Evolutionary conservation across 1,284 basidiomycete species (phyloP), one percentile per base, ranked within the genome.

Genomic region (Malassezia sympodialis): DNA sequence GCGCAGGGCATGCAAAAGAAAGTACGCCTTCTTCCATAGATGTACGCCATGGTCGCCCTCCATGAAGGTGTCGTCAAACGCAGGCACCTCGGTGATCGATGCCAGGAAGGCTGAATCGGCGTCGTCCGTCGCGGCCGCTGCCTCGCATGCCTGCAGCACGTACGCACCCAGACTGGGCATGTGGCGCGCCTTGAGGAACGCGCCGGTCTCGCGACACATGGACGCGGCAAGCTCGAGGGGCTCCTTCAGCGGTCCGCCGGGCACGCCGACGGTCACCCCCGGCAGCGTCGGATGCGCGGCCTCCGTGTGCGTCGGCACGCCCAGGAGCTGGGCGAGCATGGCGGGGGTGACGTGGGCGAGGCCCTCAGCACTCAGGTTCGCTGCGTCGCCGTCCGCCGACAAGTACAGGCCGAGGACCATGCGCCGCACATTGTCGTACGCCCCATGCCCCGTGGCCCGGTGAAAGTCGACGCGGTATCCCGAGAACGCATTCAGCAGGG

Each of bases 11-110:
- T 86, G 82, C 39, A 90, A 77, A 37, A 91, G 80, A 75, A 89
- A 87, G 27, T 91, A 78, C 1, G 86, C 88, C 68, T 90, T 90
- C 75, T 90, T 90, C 79, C 88, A 87, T 68, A 87, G 81, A 75
- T 87, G 90, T 10, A 90, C 80, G 8, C 61, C 50, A 19, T 39
- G 19, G 8, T 21, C 21, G 32, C 53, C 44, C 11, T 66, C 6
- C 14, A n/a, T 40, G 24, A 56, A 57, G 21, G 56, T 52, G 49
- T 73, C 69, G 30, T 56, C 52, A 53, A 75, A 74, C 17, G 62
- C 68, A 2, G 65, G 57, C 5, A 74, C 57, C 30, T 23, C 27
- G 23, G 21, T 21, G 0, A 58, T 27, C 15, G 34, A 17, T n/a
- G 51, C 44, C 4, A 59, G 14, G 7, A 59, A 34, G 15, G 46